phyloP scores from a whole-genome alignment of 768 basidiomycete genomes.

The Dacryopinax spathularia region DNA sequence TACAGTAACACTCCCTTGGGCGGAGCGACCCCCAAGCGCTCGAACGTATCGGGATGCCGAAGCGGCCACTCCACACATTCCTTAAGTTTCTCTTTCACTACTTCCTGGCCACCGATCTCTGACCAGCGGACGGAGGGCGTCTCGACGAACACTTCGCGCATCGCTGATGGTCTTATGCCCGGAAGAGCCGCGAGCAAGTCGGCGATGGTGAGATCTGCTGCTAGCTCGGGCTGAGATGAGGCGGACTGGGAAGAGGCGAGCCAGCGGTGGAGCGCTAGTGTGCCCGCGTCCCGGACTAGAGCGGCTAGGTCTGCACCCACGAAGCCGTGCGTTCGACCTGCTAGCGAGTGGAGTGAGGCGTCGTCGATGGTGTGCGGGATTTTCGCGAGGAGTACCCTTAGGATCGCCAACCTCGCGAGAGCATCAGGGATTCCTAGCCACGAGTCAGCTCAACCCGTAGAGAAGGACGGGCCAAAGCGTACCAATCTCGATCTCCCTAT shows the following conservation, averaged over 20 bases:
- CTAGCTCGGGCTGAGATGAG: constrained; percentile 21
- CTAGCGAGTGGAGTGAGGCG: constrained; percentile 48
- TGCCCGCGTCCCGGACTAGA: constrained; percentile 85
- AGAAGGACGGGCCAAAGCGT: constrained; percentile 11
- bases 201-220: constrained; percentile 30
- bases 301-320: constrained; percentile 93
- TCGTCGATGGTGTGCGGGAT: constrained; percentile 59
- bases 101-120: constrained; percentile 79
- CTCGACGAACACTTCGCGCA: constrained; percentile 86
- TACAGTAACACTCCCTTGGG: constrained; percentile 85
- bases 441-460: constrained; percentile 1
- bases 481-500: constrained; percentile 93
- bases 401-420: constrained; percentile 68
- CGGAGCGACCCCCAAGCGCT: constrained; percentile 70
- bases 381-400: constrained; percentile 67
- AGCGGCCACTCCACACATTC: constrained; percentile 96
- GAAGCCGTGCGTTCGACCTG: constrained; percentile 80
- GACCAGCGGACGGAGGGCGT: constrained; percentile 66
- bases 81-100: constrained; percentile 68
- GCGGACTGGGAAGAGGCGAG: constrained; percentile 25
- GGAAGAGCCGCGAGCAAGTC: constrained; percentile 65
- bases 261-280: constrained; percentile 78
- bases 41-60: constrained; percentile 71
- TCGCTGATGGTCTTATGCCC: constrained; percentile 74
- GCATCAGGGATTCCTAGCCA: constrained; percentile 71